These are phyloP conservation scores for Phytophthora pinifolia DNA, from an alignment of 352 stramenopile genomes.

Conservation along the genomic window DNA sequence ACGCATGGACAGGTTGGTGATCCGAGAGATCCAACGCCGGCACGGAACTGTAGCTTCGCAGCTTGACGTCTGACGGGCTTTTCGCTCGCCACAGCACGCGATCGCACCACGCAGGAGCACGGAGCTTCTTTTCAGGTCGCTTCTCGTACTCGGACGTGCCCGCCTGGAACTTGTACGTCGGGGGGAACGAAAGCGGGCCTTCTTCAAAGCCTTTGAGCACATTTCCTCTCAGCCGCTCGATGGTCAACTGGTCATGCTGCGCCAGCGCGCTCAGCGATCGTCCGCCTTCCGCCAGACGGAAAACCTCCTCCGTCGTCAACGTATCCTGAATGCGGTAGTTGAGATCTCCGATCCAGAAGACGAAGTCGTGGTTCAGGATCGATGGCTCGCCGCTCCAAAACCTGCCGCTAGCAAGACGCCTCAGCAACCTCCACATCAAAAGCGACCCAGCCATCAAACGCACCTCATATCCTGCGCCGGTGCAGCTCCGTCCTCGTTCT, in stretches of 20 bases:
- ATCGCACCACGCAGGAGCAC: slow-evolving; percentile 97
- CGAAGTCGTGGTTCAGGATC: slow-evolving; percentile 97
- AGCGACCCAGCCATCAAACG: background rate
- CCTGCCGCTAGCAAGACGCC: slow-evolving; percentile 20
- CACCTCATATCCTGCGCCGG: slow-evolving; percentile 35
- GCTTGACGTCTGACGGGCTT: slow-evolving; percentile 42
- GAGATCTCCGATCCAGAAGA: slow-evolving; percentile 96
- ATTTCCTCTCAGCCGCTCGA: slow-evolving; percentile 67
- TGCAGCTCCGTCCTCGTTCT: slow-evolving; percentile 29
- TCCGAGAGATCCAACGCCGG: slow-evolving; percentile 95
- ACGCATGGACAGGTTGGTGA: slow-evolving; percentile 97
- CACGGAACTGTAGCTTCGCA: slow-evolving; percentile 88
- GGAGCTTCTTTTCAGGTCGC: slow-evolving; percentile 98
- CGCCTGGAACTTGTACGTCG: slow-evolving; percentile 98
- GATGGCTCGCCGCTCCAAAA: slow-evolving; percentile 57
- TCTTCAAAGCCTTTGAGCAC: slow-evolving; percentile 91
- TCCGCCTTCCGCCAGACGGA: slow-evolving; percentile 50
- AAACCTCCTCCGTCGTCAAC: slow-evolving; percentile 74
- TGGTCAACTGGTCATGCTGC: slow-evolving; percentile 64
- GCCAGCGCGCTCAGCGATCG: slow-evolving; percentile 37
- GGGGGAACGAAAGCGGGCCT: slow-evolving; percentile 90
- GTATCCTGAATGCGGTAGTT: slow-evolving; percentile 91
- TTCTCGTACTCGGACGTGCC: slow-evolving; percentile 96
- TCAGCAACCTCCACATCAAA: background rate
- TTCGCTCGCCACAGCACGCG: slow-evolving; percentile 85